Evolutionary conservation across 1,139 yeast species (phyloP).

Genomic region (Hyphopichia pseudoburtonii): DNA sequence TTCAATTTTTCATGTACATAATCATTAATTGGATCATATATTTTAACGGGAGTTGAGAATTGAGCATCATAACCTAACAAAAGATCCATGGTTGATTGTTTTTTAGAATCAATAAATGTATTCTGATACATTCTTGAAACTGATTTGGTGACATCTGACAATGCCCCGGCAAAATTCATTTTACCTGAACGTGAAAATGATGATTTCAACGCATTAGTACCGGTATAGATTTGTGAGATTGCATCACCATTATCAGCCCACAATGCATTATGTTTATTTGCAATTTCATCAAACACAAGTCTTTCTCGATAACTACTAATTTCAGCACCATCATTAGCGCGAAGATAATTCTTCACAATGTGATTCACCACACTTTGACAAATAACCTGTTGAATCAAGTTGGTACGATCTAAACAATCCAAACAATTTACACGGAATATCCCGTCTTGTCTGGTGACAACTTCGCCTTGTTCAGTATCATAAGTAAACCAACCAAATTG

Average conservation of each 20-base stretch:
- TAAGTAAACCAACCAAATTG: conserved; percentile 81
- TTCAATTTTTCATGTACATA: conserved; percentile 65
- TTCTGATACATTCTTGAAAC: conserved; percentile 94
- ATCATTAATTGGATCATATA: conserved; percentile 88
- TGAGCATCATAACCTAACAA: conserved; percentile 75
- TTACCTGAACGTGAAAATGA: conserved; percentile 93
- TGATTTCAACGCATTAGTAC: conserved; percentile 93
- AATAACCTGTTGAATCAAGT: conserved; percentile 85
- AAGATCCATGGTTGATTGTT: conserved; percentile 84
- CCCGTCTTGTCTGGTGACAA: conserved; percentile 78
- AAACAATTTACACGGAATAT: conserved; percentile 90
- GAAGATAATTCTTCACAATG: conserved; percentile 55
- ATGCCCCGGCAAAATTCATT: conserved; percentile 94
- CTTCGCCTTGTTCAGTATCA: conserved; percentile 48
- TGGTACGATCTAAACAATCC: conserved; percentile 94
- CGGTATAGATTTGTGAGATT: conserved; percentile 93
- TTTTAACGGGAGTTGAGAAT: conserved; percentile 64
- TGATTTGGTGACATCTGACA: conserved; percentile 94
- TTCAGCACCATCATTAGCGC: conserved; percentile 7
- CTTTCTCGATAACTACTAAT: conserved; percentile 22
- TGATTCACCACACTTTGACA: conserved; percentile 59
- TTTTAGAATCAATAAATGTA: conserved; percentile 88
- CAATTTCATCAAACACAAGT: conserved; percentile 44
- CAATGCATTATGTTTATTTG: conserved; percentile 68
- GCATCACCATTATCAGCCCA: conserved; percentile 99